Evolutionary conservation across 352 stramenopile species (phyloP).

Genomic region (Phytophthora niederhauseri): DNA sequence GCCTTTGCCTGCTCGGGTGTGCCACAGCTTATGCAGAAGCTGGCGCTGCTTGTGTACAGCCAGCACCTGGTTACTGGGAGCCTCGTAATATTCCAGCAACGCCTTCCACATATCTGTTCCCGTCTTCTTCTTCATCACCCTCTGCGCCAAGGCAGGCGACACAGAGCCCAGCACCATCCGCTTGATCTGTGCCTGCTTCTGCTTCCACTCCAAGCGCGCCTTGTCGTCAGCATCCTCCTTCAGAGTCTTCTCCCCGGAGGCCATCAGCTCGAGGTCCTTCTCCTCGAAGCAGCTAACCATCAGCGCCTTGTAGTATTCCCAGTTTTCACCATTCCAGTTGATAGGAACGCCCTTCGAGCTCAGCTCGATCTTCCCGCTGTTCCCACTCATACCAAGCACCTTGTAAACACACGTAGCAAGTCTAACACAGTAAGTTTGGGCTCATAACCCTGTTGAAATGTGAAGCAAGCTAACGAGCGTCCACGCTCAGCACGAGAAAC

Average conservation of each 20-base stretch:
- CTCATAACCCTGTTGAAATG: neutral
- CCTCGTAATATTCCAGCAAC: neutral
- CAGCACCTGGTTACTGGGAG: neutral
- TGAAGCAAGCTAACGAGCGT: too few relatives aligned
- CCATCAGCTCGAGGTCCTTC: neutral
- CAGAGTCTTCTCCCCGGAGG: neutral
- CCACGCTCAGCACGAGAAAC: too few relatives aligned
- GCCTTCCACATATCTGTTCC: neutral
- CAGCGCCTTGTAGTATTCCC: neutral
- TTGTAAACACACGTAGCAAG: neutral
- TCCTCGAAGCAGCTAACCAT: neutral
- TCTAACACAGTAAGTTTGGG: neutral
- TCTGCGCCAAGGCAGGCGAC: neutral
- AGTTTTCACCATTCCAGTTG: neutral
- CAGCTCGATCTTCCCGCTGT: neutral
- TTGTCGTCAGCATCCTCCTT: neutral
- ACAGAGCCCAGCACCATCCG: neutral
- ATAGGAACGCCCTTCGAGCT: neutral
- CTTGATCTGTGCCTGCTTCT: neutral
- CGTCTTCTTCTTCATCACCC: neutral
- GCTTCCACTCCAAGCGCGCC: neutral
- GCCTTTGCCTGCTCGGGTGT: neutral
- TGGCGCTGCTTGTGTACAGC: neutral
- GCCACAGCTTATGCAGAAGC: neutral
- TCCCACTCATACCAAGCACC: neutral